A percentile compares a stretch with the other conserved stretches of the same genome.
Evolutionary conservation across 768 basidiomycete genomes (phyloP).

Genomic region (Filobasidium floriforme): DNA sequence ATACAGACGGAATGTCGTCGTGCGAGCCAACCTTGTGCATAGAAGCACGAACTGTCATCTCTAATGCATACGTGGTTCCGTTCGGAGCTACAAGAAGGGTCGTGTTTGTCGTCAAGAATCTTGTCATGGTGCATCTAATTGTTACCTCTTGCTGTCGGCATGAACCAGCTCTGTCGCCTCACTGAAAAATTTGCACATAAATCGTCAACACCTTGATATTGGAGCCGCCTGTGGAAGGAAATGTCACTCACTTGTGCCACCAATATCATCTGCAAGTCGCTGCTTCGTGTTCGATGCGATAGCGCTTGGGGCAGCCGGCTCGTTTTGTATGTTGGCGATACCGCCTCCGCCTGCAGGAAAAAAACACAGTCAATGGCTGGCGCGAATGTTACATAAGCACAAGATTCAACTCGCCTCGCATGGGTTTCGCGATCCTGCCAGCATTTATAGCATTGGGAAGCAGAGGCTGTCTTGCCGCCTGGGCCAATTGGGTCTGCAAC

Average conservation of each 20-base stretch:
- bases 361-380: neutral
- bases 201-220: neutral
- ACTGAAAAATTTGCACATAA: neutral
- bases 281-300: neutral
- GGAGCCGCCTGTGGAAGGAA: too few relatives aligned
- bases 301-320: neutral
- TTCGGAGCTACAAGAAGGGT: too few relatives aligned
- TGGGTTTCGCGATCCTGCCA: constrained; percentile 78
- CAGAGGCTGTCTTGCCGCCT: constrained; percentile 65
- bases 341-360: constrained; percentile 5
- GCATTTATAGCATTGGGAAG: constrained; percentile 63
- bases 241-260: neutral
- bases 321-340: neutral
- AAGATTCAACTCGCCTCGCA: constrained; percentile 62
- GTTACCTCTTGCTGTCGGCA: neutral
- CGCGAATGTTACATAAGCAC: too few relatives aligned
- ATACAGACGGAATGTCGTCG: too few relatives aligned
- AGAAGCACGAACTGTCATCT: too few relatives aligned
- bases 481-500: constrained; percentile 19
- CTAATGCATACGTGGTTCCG: too few relatives aligned
- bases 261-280: constrained; percentile 1
- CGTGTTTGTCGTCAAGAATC: neutral
- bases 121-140: neutral
- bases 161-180: constrained; percentile 25
- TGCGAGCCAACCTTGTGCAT: too few relatives aligned